A percentile compares a stretch with the other conserved stretches of the same genome.
These are phyloP conservation scores for Hymenoscyphus occultus DNA, from an alignment of 2,329 filamentous ascomycete genomes.

Conservation along the genomic window DNA sequence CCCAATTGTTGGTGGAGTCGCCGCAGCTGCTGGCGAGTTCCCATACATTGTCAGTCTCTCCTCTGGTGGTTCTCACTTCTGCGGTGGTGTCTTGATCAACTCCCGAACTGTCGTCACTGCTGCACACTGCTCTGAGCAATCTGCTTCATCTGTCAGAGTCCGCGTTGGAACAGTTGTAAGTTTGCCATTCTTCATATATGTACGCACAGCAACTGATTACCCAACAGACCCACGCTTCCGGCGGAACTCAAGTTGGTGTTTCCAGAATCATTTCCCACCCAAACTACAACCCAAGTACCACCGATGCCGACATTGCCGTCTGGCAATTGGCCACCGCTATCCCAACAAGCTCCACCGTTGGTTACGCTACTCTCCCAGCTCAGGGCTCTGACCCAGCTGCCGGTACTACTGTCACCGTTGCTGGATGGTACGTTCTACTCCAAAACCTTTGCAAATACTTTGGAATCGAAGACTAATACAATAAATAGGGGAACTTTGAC, in stretches of 20 bases:
- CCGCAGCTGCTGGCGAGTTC: conserved; percentile 23
- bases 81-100: conserved; percentile 26
- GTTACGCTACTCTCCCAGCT: conserved; percentile 21
- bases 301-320: conserved; percentile 22
- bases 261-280: conserved; percentile 21
- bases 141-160: conserved; percentile 21
- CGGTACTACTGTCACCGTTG: conserved; percentile 15
- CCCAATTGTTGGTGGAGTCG: conserved; percentile 19
- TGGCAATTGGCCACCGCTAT: conserved; percentile 24
- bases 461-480: not conserved
- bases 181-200: not conserved
- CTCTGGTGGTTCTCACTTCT: conserved; percentile 20
- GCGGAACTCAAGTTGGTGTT: conserved; percentile 21
- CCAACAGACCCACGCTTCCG: conserved; percentile 20
- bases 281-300: conserved; percentile 16
- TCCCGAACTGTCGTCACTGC: conserved; percentile 28
- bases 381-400: conserved; percentile 24
- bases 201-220: conserved; percentile 7
- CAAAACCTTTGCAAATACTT: not conserved
- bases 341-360: conserved; percentile 18
- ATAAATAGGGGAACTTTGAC: conserved; percentile 7
- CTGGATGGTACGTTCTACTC: conserved; percentile 11
- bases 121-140: conserved; percentile 24
- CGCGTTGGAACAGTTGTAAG: conserved; percentile 27
- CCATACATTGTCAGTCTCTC: conserved; percentile 25